These are phyloP conservation scores for Blastobotrys mokoenaii DNA, from an alignment of 805 yeast species.

Conservation along the genomic window DNA sequence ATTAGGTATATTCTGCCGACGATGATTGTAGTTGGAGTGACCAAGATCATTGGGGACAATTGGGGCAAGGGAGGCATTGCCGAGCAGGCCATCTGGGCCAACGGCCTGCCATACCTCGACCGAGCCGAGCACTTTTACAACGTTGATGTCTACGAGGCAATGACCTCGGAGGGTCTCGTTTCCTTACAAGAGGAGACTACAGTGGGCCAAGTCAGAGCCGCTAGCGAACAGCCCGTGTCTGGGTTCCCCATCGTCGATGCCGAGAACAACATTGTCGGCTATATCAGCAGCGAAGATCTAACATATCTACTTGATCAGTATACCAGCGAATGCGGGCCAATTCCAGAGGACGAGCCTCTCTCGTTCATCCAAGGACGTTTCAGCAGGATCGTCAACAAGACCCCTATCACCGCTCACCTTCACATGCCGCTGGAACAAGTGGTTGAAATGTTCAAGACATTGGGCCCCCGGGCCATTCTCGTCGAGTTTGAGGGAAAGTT, in stretches of 20 bases:
- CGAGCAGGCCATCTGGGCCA: slow-evolving; percentile 84
- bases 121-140: slow-evolving; percentile 60
- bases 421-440: slow-evolving; percentile 51
- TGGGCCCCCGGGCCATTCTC: slow-evolving; percentile 72
- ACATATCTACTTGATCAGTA: slow-evolving; percentile 10
- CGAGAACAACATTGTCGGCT: slow-evolving; percentile 27
- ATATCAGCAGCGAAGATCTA: slow-evolving; percentile 23
- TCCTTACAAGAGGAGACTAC: slow-evolving; percentile 25
- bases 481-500: slow-evolving; percentile 45
- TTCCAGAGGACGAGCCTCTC: slow-evolving; percentile 5
- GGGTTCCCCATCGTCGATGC: slow-evolving; percentile 16
- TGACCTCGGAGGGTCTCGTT: slow-evolving; percentile 31
- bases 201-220: slow-evolving; percentile 14
- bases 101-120: slow-evolving; percentile 79
- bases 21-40: slow-evolving; percentile 89
- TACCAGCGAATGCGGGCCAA: not conserved
- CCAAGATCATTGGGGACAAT: slow-evolving; percentile 67
- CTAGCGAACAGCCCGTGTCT: slow-evolving; percentile 7
- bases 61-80: slow-evolving; percentile 89
- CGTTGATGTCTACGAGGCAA: slow-evolving; percentile 46
- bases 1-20: slow-evolving; percentile 85
- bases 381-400: slow-evolving; percentile 22
- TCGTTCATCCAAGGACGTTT: not conserved
- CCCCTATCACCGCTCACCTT: slow-evolving; percentile 55
- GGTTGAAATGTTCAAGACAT: slow-evolving; percentile 58